A percentile compares a stretch with the other conserved stretches of the same genome.
Conservation (phyloP, 495 filamentous ascomycete species). For the Aspergillus carlsbadensis region DNA sequence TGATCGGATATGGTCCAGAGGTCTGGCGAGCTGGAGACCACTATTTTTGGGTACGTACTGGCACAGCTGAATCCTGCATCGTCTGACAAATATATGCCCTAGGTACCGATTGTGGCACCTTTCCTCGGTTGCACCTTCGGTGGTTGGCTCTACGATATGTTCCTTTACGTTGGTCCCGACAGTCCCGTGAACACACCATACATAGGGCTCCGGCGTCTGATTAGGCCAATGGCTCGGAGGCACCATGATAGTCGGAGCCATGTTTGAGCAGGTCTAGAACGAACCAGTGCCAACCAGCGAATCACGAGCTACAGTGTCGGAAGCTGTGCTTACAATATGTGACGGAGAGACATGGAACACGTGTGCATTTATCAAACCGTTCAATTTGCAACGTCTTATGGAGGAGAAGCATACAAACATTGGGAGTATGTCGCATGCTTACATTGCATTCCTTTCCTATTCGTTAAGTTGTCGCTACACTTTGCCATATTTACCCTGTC, state of each 20-base stretch:
- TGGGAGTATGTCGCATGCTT: too few species aligned
- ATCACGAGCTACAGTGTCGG: too few species aligned
- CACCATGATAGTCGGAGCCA: constrained; percentile 13
- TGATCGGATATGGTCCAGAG: constrained; percentile 61
- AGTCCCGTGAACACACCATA: constrained; percentile 59
- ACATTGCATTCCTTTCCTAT: too few species aligned
- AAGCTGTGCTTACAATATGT: too few species aligned
- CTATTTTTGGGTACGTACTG: constrained; percentile 58
- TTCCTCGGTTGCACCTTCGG: constrained; percentile 59
- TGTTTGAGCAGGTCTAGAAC: constrained; percentile 20
- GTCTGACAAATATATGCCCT: neutral
- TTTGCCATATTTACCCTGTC: too few species aligned
- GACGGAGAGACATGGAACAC: too few species aligned
- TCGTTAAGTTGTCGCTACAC: too few species aligned
- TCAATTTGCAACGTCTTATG: too few species aligned
- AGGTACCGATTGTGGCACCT: constrained; percentile 57
- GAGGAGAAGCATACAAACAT: too few species aligned
- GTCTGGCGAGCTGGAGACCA: constrained; percentile 63
- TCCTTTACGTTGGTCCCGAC: constrained; percentile 56
- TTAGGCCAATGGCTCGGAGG: constrained; percentile 22
- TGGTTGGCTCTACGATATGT: constrained; percentile 60
- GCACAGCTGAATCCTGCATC: neutral
- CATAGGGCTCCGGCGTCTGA: constrained; percentile 49
- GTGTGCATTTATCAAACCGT: too few species aligned
- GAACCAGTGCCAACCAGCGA: neutral